Evolutionary conservation across 345 rosid genomes (phyloP).

Genomic region (Hirschfeldia incana): DNA sequence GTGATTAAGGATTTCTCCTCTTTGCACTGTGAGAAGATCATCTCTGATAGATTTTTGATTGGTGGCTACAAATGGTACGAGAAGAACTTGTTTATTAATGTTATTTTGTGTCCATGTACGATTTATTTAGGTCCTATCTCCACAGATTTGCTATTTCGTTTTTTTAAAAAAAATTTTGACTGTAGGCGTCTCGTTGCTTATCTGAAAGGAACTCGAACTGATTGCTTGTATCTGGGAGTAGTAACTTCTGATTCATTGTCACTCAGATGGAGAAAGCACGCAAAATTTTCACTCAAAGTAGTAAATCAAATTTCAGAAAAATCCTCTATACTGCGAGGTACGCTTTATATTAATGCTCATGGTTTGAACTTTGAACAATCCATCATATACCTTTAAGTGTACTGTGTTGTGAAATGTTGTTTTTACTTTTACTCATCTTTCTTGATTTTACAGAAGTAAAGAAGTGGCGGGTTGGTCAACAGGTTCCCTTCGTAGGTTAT

Average conservation of each 20-base stretch:
- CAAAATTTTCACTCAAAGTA: background rate
- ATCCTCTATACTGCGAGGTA: background rate
- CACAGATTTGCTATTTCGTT: background rate
- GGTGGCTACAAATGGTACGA: background rate
- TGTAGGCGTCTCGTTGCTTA: background rate
- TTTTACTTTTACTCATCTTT: background rate
- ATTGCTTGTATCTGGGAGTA: background rate
- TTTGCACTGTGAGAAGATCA: background rate
- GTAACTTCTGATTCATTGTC: background rate
- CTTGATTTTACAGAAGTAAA: background rate
- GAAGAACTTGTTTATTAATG: background rate
- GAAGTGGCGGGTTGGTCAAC: background rate
- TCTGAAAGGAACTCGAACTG: background rate
- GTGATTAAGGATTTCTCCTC: constrained; percentile 1
- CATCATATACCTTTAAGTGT: background rate
- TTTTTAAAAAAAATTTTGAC: background rate
- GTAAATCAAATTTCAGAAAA: background rate
- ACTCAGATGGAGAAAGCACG: background rate
- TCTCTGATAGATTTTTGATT: background rate
- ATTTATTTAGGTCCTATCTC: background rate
- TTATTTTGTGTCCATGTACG: background rate
- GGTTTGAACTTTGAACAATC: background rate
- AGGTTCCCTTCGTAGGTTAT: background rate
- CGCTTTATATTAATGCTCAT: background rate
- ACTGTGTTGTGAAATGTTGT: background rate